These are phyloP conservation scores for Ceratobasidium sp. DNA, from an alignment of 1,284 basidiomycete species.

Conservation along the genomic window DNA sequence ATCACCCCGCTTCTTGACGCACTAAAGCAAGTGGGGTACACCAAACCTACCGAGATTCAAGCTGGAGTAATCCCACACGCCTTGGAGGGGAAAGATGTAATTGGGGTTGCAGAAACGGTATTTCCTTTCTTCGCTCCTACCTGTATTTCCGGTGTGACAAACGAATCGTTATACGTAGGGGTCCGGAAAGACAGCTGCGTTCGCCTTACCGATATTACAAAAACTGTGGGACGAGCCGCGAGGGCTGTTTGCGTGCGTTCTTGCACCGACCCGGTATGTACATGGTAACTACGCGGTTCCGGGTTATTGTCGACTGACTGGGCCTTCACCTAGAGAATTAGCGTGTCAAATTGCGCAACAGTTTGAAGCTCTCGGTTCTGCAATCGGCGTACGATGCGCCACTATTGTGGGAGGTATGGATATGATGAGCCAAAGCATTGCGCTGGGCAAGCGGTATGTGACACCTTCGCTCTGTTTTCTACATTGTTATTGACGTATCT, in stretches of 20 bases:
- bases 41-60: constrained; percentile 93
- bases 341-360: constrained; percentile 98
- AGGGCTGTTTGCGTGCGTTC: constrained; percentile 92
- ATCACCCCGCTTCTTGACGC: constrained; percentile 92
- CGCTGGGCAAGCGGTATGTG: too few species aligned
- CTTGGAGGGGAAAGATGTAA: constrained; percentile 92
- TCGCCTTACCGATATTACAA: constrained; percentile 95
- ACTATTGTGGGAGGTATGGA: constrained; percentile 99
- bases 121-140: too few species aligned
- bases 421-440: constrained; percentile 84
- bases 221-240: constrained; percentile 90
- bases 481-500: constrained; percentile 64
- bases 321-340: constrained; percentile 75
- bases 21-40: constrained; percentile 87
- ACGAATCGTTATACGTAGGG: too few species aligned
- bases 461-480: too few species aligned
- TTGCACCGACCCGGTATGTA: constrained; percentile 91
- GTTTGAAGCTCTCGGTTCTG: constrained; percentile 90
- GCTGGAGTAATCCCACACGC: constrained; percentile 91
- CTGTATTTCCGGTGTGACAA: too few species aligned
- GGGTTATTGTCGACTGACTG: neutral
- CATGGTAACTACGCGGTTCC: neutral
- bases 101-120: constrained; percentile 93
- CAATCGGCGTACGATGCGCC: constrained; percentile 84
- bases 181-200: constrained; percentile 97